Percentiles rank a stretch among this genome's conserved stretches.
Evolutionary conservation across 805 yeast species (phyloP).

Genomic region (Suhomyces vadensis): DNA sequence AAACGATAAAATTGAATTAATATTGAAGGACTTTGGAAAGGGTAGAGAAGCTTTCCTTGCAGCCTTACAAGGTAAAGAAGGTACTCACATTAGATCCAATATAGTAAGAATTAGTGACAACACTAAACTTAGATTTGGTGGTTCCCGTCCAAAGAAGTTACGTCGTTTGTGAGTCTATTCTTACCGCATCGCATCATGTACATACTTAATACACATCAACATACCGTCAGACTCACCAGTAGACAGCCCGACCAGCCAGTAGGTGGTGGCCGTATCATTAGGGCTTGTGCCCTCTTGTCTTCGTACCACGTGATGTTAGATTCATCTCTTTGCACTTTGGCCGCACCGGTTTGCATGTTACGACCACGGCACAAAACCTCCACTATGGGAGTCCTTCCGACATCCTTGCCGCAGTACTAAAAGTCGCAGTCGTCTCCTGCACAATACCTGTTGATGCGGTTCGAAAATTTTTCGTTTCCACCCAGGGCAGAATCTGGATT

Average conservation of each 20-base stretch:
- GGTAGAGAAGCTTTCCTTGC: slow-evolving; percentile 85
- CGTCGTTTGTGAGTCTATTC: slow-evolving; percentile 58
- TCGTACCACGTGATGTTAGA: background rate
- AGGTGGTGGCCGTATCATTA: slow-evolving; percentile 1
- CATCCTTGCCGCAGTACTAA: slow-evolving; percentile 1
- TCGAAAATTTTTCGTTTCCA: slow-evolving; percentile 16
- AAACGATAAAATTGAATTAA: slow-evolving; percentile 66
- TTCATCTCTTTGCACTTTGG: slow-evolving; percentile 4
- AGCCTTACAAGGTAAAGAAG: slow-evolving; percentile 89
- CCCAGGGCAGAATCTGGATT: slow-evolving; percentile 7
- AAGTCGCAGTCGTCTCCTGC: slow-evolving; percentile 6
- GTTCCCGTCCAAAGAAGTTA: slow-evolving; percentile 78
- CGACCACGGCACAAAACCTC: slow-evolving; percentile 2
- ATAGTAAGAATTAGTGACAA: slow-evolving; percentile 73
- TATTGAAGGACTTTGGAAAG: slow-evolving; percentile 80
- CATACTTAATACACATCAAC: slow-evolving; percentile 4
- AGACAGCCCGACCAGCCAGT: too few species aligned
- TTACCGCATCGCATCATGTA: slow-evolving; percentile 11
- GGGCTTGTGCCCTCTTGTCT: slow-evolving; percentile 10
- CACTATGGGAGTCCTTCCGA: background rate
- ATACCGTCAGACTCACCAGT: background rate
- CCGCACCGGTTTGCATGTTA: slow-evolving; percentile 1
- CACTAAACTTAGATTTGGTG: slow-evolving; percentile 89
- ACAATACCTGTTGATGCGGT: background rate
- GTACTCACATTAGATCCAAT: slow-evolving; percentile 62